Evolutionary conservation across 441 rosid species (phyloP), one percentile per base, ranked within the genome.

Genomic region (Pelargonium citronellum): DNA sequence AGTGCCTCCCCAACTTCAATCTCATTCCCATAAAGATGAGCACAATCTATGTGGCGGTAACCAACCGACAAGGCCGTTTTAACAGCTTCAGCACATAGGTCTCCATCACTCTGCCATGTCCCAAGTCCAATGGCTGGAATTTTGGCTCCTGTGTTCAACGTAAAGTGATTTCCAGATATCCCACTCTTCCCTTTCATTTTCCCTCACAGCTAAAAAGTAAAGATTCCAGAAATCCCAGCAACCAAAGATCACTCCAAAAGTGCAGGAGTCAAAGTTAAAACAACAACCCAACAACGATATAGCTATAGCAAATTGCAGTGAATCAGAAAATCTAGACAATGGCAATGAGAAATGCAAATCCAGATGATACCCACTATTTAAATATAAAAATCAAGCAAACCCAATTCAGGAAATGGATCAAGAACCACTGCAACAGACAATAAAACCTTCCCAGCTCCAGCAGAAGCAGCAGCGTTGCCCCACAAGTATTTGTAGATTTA

Each of bases 81-180:
- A 8, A 86, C 79, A 0, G 89, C 87, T 41, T 81, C 83, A 60
- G 81, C 82, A 68, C 89, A 86, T 10, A 84, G 87, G 67, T 84
- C 87, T 15, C 89, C 89, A 16, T 82, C 89, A 69, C 73, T 86
- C 75, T 86, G 89, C 89, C 89, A 86, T 62, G 90, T 86, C 66
- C 90, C 90, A 24, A 86, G 73, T 49, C 90, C 90, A 72, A 86
- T 82, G 64, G 86, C 85, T 16, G 86, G 90, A 64, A 86, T 84
- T 80, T 71, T 83, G 55, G 87, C 85, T 37, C 87, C 90, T 0
- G 86, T 84, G 75, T 84, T 86, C 82, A 84, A 62, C 55, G 81
- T 83, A 72, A 84, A 86, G 76, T 75, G 71, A 77, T 71, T 10
- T 41, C 80, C 85, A 4, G 34, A 34, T 51, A 67, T 67, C 62